Conservation (phyloP, 495 filamentous ascomycete genomes). For the Daldinia grandis region DNA sequence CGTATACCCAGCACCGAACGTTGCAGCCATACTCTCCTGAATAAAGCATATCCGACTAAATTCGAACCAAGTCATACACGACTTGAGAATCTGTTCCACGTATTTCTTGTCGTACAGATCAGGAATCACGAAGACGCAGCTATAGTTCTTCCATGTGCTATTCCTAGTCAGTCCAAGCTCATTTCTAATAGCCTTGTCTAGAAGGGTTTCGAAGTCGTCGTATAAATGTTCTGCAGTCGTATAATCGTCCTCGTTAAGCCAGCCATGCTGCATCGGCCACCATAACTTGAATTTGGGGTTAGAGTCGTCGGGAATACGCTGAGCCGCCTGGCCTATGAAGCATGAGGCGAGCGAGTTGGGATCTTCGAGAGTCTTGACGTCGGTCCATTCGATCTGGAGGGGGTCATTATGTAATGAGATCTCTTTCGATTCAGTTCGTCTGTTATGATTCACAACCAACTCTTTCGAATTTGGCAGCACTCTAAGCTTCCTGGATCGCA, state of each 20-base stretch:
- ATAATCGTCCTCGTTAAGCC: constrained; percentile 91
- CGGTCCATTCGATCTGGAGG: constrained; percentile 93
- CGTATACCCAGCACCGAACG: constrained; percentile 94
- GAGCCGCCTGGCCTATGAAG: constrained; percentile 81
- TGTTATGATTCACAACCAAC: constrained; percentile 90
- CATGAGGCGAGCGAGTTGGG: constrained; percentile 66
- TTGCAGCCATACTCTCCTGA: constrained; percentile 92
- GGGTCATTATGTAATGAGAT: constrained; percentile 96
- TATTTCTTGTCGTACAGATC: constrained; percentile 96
- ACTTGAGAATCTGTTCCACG: constrained; percentile 81
- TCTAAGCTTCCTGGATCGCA: constrained; percentile 91
- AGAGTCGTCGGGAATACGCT: constrained; percentile 89
- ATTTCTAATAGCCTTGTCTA: constrained; percentile 83
- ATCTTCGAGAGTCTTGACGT: constrained; percentile 67
- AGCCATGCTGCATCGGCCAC: constrained; percentile 89
- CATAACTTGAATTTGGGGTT: constrained; percentile 87
- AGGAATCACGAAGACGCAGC: constrained; percentile 92
- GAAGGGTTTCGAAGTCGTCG: constrained; percentile 83
- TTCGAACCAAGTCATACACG: constrained; percentile 85
- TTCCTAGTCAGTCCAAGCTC: constrained; percentile 81
- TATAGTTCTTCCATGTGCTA: constrained; percentile 87
- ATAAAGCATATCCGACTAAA: constrained; percentile 91
- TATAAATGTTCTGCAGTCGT: constrained; percentile 75
- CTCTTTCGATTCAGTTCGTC: constrained; percentile 76
- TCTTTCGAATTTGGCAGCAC: constrained; percentile 96